A percentile compares a stretch with the other conserved stretches of the same genome.
phyloP scores from a whole-genome alignment of 352 stramenopile genomes.

The Phytophthora fragariae region DNA sequence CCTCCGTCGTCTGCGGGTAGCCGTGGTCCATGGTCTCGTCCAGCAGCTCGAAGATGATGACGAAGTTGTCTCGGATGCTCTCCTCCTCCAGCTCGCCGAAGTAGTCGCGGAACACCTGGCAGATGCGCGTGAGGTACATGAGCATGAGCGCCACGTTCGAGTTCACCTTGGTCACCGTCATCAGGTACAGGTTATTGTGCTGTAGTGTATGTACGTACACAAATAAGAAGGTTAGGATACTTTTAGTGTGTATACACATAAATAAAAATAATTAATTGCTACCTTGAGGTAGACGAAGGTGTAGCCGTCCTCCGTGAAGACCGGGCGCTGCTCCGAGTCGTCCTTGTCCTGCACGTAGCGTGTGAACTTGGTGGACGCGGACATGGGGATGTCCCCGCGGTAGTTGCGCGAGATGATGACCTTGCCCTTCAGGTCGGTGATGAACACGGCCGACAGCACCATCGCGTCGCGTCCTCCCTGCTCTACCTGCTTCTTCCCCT shows the following conservation, averaged over 20 bases:
- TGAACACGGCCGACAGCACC: conserved; percentile 98
- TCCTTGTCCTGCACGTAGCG: conserved; percentile 95
- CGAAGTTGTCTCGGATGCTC: conserved; percentile 99
- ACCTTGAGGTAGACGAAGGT: conserved; percentile 97
- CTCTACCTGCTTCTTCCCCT: not conserved
- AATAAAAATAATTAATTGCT: not conserved
- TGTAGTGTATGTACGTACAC: conserved; percentile 25
- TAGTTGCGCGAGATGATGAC: conserved; percentile 99
- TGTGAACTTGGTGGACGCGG: conserved; percentile 90
- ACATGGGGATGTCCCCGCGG: conserved; percentile 98
- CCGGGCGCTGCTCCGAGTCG: conserved; percentile 93
- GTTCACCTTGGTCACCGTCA: conserved; percentile 99
- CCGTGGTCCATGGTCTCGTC: conserved; percentile 99
- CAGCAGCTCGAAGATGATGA: conserved; percentile 99
- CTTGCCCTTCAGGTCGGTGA: conserved; percentile 99
- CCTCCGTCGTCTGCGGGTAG: conserved; percentile 96
- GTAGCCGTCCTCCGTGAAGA: conserved; percentile 94
- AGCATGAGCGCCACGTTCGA: conserved; percentile 98
- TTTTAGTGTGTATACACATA: conserved; percentile 27
- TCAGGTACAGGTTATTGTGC: conserved; percentile 99
- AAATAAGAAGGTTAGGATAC: conserved; percentile 89
- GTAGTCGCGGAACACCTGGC: conserved; percentile 99
- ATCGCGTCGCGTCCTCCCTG: conserved; percentile 58
- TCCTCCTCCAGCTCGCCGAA: conserved; percentile 99
- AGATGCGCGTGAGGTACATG: conserved; percentile 94